Conservation (phyloP, 371 early-diverging fungal genomes). For the Mortierella sp. region DNA sequence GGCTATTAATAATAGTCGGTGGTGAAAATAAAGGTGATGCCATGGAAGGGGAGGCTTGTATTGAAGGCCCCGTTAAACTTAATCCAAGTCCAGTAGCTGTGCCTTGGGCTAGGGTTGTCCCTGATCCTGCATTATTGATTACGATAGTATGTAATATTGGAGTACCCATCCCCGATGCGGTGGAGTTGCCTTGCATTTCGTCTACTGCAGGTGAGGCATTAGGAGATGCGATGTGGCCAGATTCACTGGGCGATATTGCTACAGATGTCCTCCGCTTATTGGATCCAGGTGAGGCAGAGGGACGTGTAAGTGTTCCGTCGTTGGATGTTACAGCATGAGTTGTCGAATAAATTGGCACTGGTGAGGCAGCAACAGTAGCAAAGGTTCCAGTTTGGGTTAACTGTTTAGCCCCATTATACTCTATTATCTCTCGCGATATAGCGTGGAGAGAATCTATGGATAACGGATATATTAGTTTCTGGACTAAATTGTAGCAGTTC, state of each 20-base stretch:
- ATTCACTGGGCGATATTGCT: constrained; percentile 28
- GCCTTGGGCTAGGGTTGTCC: not conserved
- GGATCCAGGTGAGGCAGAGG: constrained; percentile 37
- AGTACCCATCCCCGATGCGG: not conserved
- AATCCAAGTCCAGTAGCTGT: constrained; percentile 21
- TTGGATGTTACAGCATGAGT: not conserved
- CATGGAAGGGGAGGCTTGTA: constrained; percentile 16
- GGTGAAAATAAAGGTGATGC: constrained; percentile 39
- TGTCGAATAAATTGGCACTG: not conserved
- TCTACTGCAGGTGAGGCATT: constrained; percentile 22
- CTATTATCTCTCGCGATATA: not conserved
- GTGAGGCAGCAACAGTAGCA: not conserved
- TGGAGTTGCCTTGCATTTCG: not conserved
- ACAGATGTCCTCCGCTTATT: constrained; percentile 41
- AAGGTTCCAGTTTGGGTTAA: not conserved
- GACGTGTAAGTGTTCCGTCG: not conserved
- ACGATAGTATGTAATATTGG: constrained; percentile 9
- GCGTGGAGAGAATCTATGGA: constrained; percentile 1
- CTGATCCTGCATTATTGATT: not conserved
- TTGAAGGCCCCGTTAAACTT: constrained; percentile 17
- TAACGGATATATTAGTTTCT: too few species aligned
- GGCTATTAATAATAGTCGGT: not conserved
- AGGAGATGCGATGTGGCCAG: constrained; percentile 12
- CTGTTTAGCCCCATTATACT: not conserved
- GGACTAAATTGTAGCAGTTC: too few species aligned